Evolutionary conservation across 208 protist species (phyloP).

Genomic region (Trichomonas tenax): DNA sequence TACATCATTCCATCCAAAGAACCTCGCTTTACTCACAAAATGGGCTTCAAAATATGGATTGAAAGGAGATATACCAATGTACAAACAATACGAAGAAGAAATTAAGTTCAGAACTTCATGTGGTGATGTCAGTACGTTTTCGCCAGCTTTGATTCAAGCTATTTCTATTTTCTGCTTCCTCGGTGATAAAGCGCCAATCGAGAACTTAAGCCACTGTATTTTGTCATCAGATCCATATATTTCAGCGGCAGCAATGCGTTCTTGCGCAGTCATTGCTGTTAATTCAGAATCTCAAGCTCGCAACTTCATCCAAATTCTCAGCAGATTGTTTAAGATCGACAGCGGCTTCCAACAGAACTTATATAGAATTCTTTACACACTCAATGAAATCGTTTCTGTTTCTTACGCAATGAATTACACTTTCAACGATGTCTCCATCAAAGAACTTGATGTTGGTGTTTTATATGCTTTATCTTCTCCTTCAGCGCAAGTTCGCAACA

Average conservation of each 20-base stretch:
- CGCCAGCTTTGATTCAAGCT: neutral
- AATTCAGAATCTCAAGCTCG: neutral
- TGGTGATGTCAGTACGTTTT: neutral
- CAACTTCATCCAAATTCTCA: neutral
- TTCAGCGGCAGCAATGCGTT: neutral
- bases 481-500: neutral
- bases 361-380: neutral
- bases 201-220: neutral
- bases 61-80: neutral
- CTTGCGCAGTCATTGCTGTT: neutral
- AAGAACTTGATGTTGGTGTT: neutral
- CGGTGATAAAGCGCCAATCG: neutral
- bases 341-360: neutral
- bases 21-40: neutral
- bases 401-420: neutral
- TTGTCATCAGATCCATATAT: neutral
- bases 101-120: neutral
- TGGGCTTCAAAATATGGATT: neutral
- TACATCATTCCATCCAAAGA: neutral
- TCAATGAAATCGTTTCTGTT: neutral
- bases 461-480: neutral
- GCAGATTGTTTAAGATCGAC: neutral
- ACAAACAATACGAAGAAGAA: neutral
- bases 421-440: neutral
- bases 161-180: neutral